Percentiles rank a stretch among this genome's conserved stretches.
These are phyloP conservation scores for Lodderomyces metapsilosis DNA, from an alignment of 1,139 yeast genomes.

Conservation along the genomic window DNA sequence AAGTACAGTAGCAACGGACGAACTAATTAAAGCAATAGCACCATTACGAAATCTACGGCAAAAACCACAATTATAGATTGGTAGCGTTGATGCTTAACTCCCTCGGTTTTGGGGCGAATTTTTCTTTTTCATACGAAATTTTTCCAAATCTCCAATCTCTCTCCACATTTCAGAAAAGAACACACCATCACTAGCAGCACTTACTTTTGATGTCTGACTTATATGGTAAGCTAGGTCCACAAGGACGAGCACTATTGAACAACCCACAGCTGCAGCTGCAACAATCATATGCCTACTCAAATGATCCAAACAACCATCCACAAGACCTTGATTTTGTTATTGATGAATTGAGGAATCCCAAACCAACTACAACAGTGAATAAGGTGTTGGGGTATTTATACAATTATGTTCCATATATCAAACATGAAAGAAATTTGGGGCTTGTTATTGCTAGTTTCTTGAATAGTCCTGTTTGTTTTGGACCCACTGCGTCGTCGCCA, in stretches of 20 bases:
- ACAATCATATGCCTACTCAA: not conserved
- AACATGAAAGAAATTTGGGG: conserved; percentile 55
- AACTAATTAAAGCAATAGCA: conserved; percentile 55
- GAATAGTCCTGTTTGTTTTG: conserved; percentile 47
- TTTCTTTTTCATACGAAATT: not conserved
- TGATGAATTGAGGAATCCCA: conserved; percentile 43
- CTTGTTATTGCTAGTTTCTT: conserved; percentile 52
- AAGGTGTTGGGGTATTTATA: conserved; percentile 52
- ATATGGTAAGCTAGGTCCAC: conserved; percentile 22
- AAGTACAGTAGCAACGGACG: conserved; percentile 31
- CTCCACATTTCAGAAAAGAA: not conserved
- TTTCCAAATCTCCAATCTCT: no score
- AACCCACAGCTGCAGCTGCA: not conserved
- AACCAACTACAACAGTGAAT: conserved; percentile 28
- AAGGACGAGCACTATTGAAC: conserved; percentile 19
- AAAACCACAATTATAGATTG: conserved; percentile 46
- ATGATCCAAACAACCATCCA: conserved; percentile 19
- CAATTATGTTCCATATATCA: conserved; percentile 61
- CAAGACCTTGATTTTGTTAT: conserved; percentile 51
- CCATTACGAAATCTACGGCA: conserved; percentile 48
- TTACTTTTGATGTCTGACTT: conserved; percentile 20
- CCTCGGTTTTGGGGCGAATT: not conserved
- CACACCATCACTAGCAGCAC: no score
- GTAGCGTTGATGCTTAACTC: no score
- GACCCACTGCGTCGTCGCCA: conserved; percentile 19